Conservation (phyloP, 2,329 filamentous ascomycete species). For the Immersiporthe knoxdaviesiana region DNA sequence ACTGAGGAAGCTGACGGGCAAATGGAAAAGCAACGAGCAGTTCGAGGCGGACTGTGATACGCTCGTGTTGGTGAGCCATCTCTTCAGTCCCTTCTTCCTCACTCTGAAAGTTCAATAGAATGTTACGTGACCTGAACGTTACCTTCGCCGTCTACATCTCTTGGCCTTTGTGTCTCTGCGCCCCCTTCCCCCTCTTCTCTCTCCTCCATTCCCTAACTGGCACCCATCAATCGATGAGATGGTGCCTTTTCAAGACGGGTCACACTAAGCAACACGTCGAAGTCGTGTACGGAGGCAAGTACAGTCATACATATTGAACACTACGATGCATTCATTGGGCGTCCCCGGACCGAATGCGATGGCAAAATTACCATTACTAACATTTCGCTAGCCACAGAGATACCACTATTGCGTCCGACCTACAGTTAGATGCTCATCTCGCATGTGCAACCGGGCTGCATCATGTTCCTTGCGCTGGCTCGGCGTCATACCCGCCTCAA, state of each 20-base stretch:
- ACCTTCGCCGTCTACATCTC: constrained; percentile 1
- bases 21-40: background rate
- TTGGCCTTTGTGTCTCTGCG: too few relatives aligned
- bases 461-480: background rate
- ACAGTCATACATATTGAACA: background rate
- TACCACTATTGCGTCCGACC: background rate
- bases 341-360: background rate
- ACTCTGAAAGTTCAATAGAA: background rate
- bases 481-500: background rate
- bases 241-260: background rate
- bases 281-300: background rate
- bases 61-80: background rate
- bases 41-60: background rate
- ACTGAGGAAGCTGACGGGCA: background rate
- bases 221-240: background rate
- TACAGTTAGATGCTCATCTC: background rate
- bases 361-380: background rate
- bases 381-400: background rate
- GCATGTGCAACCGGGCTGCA: background rate
- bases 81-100: background rate
- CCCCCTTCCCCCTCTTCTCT: background rate
- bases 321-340: background rate
- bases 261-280: background rate
- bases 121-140: constrained; percentile 13
- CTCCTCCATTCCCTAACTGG: background rate